phyloP scores from a whole-genome alignment of 306 rosid genomes.

The Vigna reflexopilosa region DNA sequence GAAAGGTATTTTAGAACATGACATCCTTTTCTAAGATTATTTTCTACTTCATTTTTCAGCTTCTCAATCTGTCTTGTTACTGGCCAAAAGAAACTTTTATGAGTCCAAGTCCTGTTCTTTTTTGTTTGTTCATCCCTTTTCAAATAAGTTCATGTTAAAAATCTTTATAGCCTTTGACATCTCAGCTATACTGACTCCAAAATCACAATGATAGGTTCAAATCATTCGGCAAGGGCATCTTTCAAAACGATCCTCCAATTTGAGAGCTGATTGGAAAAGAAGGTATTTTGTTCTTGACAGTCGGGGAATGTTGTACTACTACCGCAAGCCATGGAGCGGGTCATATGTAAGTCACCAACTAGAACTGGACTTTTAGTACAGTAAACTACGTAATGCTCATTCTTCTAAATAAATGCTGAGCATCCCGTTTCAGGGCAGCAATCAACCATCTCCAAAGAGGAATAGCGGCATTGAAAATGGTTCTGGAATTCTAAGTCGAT shows the following conservation, averaged over 20 bases:
- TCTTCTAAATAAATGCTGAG: constrained; percentile 45
- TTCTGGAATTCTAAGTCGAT: constrained; percentile 72
- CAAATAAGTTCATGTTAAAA: no score
- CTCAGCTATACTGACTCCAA: no score
- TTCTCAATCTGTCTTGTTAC: constrained; percentile 8
- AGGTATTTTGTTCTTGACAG: constrained; percentile 90
- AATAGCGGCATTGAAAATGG: constrained; percentile 61
- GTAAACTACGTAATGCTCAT: constrained; percentile 25
- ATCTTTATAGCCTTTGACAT: no score
- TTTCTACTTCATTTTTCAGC: constrained; percentile 6
- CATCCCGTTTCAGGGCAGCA: constrained; percentile 54
- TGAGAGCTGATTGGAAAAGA: constrained; percentile 94
- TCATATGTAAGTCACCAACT: constrained; percentile 65
- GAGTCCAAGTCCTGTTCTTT: constrained; percentile 19
- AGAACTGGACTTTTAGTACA: constrained; percentile 45
- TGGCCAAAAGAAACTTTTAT: constrained; percentile 2
- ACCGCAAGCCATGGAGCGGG: constrained; percentile 75
- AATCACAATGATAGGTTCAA: constrained; percentile 61
- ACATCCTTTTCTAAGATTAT: constrained; percentile 17
- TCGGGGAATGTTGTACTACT: constrained; percentile 79
- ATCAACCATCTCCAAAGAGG: constrained; percentile 65
- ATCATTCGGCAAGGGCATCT: constrained; percentile 89
- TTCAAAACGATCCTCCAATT: constrained; percentile 83
- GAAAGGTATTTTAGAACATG: constrained; percentile 62
- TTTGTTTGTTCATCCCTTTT: constrained; percentile 29